Conservation (phyloP, 352 stramenopile species). For the Saprolegnia parasitica region DNA sequence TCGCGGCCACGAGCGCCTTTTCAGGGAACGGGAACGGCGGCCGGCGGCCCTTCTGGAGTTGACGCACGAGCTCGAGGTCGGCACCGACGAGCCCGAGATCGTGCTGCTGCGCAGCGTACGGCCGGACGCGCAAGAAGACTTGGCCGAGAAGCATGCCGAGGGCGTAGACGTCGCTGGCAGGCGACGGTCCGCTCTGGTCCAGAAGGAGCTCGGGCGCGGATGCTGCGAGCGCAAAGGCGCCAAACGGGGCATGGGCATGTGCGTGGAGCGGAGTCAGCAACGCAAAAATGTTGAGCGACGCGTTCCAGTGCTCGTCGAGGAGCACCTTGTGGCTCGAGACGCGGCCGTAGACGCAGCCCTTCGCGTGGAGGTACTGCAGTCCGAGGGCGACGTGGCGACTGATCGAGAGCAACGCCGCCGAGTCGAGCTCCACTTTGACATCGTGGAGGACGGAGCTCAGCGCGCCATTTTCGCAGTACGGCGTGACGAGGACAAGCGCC, state of each 20-base stretch:
- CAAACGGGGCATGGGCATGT: not conserved
- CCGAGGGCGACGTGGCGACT: not conserved
- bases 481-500: conserved; percentile 9
- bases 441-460: conserved; percentile 26
- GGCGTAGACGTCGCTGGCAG: conserved; percentile 8
- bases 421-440: not conserved
- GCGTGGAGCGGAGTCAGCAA: not conserved
- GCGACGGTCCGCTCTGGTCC: not conserved
- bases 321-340: conserved; percentile 18
- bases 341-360: not conserved
- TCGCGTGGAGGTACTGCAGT: conserved; percentile 19
- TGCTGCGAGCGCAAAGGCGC: not conserved
- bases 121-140: conserved; percentile 10
- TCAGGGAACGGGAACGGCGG: conserved; percentile 2
- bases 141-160: conserved; percentile 18
- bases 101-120: not conserved
- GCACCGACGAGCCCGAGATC: not conserved
- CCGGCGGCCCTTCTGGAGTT: not conserved
- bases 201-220: not conserved
- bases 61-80: conserved; percentile 5
- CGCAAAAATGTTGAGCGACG: not conserved
- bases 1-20: not conserved
- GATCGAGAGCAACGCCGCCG: not conserved
- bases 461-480: conserved; percentile 15
- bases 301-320: not conserved